Percentiles rank a stretch among this genome's conserved stretches.
These are phyloP conservation scores for Cairneyella variabilis DNA, from an alignment of 495 filamentous ascomycete genomes.

Conservation along the genomic window DNA sequence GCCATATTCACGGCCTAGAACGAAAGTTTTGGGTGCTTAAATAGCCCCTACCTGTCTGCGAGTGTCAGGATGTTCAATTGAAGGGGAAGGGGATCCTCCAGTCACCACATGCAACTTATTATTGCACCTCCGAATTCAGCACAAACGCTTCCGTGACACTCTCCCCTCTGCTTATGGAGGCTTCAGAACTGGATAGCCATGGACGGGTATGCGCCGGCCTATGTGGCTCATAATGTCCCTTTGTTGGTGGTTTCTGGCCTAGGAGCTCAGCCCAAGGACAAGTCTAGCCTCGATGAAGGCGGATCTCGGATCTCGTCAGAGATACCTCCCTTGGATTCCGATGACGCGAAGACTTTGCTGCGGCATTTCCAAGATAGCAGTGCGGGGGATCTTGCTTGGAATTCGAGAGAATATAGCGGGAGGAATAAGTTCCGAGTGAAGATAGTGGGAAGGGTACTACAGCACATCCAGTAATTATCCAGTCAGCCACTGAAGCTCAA, in stretches of 20 bases:
- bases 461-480: constrained; percentile 10
- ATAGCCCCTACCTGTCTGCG: too few relatives aligned
- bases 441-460: constrained; percentile 73
- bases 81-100: too few relatives aligned
- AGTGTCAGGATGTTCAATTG: too few relatives aligned
- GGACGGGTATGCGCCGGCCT: constrained; percentile 83
- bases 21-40: too few relatives aligned
- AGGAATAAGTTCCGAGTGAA: constrained; percentile 60
- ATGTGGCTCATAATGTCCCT: constrained; percentile 77
- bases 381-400: constrained; percentile 59
- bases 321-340: constrained; percentile 58
- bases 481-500: constrained; percentile 16
- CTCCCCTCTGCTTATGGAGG: constrained; percentile 24
- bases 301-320: constrained; percentile 62
- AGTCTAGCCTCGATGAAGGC: constrained; percentile 54
- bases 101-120: too few relatives aligned
- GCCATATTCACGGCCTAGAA: too few relatives aligned
- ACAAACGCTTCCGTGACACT: too few relatives aligned
- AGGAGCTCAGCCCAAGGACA: constrained; percentile 30
- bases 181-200: constrained; percentile 43
- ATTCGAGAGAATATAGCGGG: constrained; percentile 38
- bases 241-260: constrained; percentile 77
- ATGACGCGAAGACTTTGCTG: constrained; percentile 62
- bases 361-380: constrained; percentile 64
- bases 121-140: too few relatives aligned